Evolutionary conservation across 1,284 basidiomycete genomes (phyloP).

Genomic region (Malassezia pachydermatis): DNA sequence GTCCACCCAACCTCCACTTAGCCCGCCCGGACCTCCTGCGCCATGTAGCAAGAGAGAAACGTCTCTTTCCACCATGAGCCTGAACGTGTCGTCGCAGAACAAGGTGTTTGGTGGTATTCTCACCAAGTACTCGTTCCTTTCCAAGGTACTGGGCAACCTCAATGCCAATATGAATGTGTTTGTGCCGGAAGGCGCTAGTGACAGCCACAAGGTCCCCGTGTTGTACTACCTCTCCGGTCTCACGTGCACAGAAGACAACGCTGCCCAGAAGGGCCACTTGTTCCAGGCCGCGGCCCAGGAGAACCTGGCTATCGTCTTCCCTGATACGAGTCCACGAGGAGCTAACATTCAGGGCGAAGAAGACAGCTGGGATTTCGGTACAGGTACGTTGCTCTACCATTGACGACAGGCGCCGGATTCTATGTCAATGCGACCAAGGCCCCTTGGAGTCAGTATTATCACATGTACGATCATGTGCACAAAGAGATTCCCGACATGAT

Average conservation of each 20-base stretch:
- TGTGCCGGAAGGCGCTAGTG: conserved; percentile 59
- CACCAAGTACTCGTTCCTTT: conserved; percentile 38
- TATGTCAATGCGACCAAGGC: conserved; percentile 41
- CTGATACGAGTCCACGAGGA: conserved; percentile 88
- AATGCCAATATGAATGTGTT: conserved; percentile 80
- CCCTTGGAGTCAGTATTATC: conserved; percentile 37
- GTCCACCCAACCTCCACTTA: neutral
- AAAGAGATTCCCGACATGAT: conserved; percentile 32
- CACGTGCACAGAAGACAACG: conserved; percentile 93
- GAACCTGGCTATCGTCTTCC: conserved; percentile 79
- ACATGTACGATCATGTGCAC: conserved; percentile 38
- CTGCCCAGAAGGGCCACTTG: conserved; percentile 48
- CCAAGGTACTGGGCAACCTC: conserved; percentile 67
- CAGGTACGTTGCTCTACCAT: conserved; percentile 45
- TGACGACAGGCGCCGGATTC: too few relatives aligned
- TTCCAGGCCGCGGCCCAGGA: conserved; percentile 32
- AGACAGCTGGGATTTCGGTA: conserved; percentile 60
- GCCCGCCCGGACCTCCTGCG: neutral
- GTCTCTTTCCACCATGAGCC: conserved; percentile 19
- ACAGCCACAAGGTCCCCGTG: conserved; percentile 57
- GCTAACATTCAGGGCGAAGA: conserved; percentile 76
- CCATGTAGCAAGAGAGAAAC: too few relatives aligned
- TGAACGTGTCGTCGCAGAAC: conserved; percentile 22
- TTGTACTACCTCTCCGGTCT: conserved; percentile 84
- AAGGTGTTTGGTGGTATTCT: conserved; percentile 27